Evolutionary conservation across 2,329 filamentous ascomycete species (phyloP).

Genomic region (Sporothrix brunneoviolacea): DNA sequence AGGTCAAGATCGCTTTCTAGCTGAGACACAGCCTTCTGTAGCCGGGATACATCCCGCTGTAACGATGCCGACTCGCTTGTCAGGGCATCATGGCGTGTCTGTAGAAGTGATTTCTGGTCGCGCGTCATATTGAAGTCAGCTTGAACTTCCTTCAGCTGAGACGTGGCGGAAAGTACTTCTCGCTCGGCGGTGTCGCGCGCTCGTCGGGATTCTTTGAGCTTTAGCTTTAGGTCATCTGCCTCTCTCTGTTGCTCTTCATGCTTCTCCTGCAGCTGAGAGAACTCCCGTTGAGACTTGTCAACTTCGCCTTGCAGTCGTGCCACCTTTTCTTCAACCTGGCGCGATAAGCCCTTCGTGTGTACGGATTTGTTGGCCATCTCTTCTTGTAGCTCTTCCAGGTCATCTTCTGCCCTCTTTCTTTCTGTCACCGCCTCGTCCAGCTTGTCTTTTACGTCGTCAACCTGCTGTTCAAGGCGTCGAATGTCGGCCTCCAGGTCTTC

Average conservation of each 20-base stretch:
- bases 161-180: conserved; percentile 33
- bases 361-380: conserved; percentile 76
- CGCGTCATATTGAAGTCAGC: conserved; percentile 50
- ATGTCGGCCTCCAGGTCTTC: conserved; percentile 51
- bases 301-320: conserved; percentile 61
- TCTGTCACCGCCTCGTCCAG: conserved; percentile 47
- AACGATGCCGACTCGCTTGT: conserved; percentile 60
- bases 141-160: conserved; percentile 49
- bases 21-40: conserved; percentile 41
- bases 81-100: conserved; percentile 61
- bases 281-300: conserved; percentile 43
- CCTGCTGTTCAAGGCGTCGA: conserved; percentile 46
- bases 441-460: conserved; percentile 48
- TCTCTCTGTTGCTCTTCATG: conserved; percentile 40
- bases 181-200: conserved; percentile 36
- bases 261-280: conserved; percentile 46
- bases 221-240: conserved; percentile 37
- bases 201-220: conserved; percentile 37
- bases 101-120: conserved; percentile 63
- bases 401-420: conserved; percentile 50
- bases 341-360: conserved; percentile 64
- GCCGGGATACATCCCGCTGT: conserved; percentile 53
- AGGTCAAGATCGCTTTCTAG: conserved; percentile 43
- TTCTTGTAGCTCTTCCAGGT: conserved; percentile 62
- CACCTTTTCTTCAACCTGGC: conserved; percentile 67